phyloP scores from a whole-genome alignment of 2,329 filamentous ascomycete species.

The Blastomyces gilchristii region DNA sequence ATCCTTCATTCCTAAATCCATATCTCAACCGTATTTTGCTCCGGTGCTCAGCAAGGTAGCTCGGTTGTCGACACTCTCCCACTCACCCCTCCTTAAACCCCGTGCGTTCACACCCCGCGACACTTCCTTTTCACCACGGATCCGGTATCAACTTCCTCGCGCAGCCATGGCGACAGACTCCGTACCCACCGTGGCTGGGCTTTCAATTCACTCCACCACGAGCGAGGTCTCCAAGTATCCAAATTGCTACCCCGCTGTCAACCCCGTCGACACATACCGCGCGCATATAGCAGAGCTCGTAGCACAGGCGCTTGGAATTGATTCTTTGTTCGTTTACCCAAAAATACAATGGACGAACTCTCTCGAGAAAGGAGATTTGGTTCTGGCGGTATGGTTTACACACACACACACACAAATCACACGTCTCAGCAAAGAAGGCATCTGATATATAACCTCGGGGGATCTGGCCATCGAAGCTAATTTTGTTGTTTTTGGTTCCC shows the following conservation, averaged over 20 bases:
- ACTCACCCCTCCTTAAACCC: slow-evolving; percentile 11
- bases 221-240: slow-evolving; percentile 30
- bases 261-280: slow-evolving; percentile 39
- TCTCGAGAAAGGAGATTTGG: slow-evolving; percentile 39
- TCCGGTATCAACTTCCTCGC: slow-evolving; percentile 8
- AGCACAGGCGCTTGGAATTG: slow-evolving; percentile 29
- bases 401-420: too few species aligned
- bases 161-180: slow-evolving; percentile 27
- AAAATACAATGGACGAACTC: slow-evolving; percentile 37
- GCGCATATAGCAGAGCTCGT: slow-evolving; percentile 37
- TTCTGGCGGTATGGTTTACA: slow-evolving; percentile 30
- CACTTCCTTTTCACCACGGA: not conserved
- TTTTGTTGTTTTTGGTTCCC: too few species aligned
- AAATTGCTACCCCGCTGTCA: slow-evolving; percentile 35
- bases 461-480: not conserved
- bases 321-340: slow-evolving; percentile 31
- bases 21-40: not conserved
- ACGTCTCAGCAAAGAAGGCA: not conserved
- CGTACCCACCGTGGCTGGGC: slow-evolving; percentile 30
- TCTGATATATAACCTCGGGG: not conserved
- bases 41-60: not conserved
- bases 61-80: not conserved
- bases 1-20: slow-evolving; percentile 6
- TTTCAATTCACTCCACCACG: slow-evolving; percentile 32
- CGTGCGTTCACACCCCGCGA: slow-evolving; percentile 8